Conservation (phyloP, 2,329 filamentous ascomycete genomes). For the Ilyonectria destructans region DNA sequence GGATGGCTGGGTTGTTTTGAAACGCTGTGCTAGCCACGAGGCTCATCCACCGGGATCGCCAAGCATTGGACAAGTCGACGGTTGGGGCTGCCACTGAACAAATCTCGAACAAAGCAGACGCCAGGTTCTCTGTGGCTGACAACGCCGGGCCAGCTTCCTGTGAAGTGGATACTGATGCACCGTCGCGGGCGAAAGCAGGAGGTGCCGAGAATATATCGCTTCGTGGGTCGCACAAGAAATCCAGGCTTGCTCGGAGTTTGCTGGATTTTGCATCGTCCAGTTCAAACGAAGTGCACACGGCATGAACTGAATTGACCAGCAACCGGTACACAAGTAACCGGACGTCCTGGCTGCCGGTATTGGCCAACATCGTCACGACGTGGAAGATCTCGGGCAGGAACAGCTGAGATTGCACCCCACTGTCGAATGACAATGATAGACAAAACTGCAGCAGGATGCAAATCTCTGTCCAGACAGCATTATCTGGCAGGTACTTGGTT, state of each 20-base stretch:
- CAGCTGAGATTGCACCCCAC: constrained; percentile 77
- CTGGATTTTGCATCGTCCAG: constrained; percentile 73
- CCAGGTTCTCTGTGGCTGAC: constrained; percentile 73
- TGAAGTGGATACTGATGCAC: constrained; percentile 67
- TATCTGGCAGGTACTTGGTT: constrained; percentile 77
- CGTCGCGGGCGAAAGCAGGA: constrained; percentile 64
- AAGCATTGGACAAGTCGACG: constrained; percentile 76
- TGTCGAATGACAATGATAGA: constrained; percentile 78
- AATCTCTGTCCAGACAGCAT: constrained; percentile 79
- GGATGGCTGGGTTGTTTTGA: constrained; percentile 81
- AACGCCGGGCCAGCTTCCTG: constrained; percentile 70
- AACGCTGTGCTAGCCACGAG: constrained; percentile 81
- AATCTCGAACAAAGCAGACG: constrained; percentile 75
- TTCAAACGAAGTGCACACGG: constrained; percentile 76
- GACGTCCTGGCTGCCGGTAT: constrained; percentile 73
- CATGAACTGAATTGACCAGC: constrained; percentile 78
- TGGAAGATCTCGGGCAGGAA: constrained; percentile 81
- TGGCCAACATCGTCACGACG: constrained; percentile 79
- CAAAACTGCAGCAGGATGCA: constrained; percentile 78
- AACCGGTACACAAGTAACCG: constrained; percentile 75
- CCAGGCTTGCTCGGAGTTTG: constrained; percentile 71
- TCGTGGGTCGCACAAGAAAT: constrained; percentile 72
- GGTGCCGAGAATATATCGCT: constrained; percentile 72
- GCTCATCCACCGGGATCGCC: constrained; percentile 83
- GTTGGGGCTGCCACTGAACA: constrained; percentile 76